Base-by-base conservation (phyloP, 2,329 filamentous ascomycete genomes). In the Colletotrichum sp. region DNA sequence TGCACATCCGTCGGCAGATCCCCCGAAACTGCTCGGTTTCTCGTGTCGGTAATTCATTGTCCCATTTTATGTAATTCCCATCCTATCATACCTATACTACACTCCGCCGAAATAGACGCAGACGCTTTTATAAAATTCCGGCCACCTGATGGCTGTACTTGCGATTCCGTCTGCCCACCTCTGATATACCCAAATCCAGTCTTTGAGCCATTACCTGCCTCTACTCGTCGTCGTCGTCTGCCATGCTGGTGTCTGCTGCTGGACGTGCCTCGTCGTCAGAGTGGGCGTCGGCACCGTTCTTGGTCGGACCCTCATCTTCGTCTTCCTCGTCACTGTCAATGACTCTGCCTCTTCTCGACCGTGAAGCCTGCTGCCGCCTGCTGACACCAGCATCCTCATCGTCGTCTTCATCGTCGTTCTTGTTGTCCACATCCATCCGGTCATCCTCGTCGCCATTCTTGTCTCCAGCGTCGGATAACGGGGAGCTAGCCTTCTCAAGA, bases 291-390 rank as follows among this genome's bases (percentile, higher is more conserved):
- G 63, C 71, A 28, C 75, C 78, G 26, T 77, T 79, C 12, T 79
- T 36, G 52, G 61, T 32, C 8, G 69, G 71, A 8, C 28, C 83
- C 30, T 81, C 84, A 2, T 82, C 84, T 24, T 86, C 87, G 6
- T 90, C 89, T 8, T 89, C 89, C 65, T 91, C 90, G 65, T 91
- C 90, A 67, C 88, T 90, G 69, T 91, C 89, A 52, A 91, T 82
- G 32, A 91, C 88, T 43, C 89, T 85, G 24, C 88, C 89, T 59
- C 90, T 85, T 43, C 90, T 85, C 21, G 86, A 83, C 70, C 89
- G 86, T 83, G 88, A 90, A 70, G 81, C 81, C 79, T 84, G 84
- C 77, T 84, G 84, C 68, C 86, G 85, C 68, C 86, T 84, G 24
- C 84, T 84, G 43, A 89, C 89, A 4, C 90, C 90, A 3, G 91